Evolutionary conservation across 805 yeast species (phyloP), one percentile per base, ranked within the genome.

Genomic region (Candida vartiovaarae): DNA sequence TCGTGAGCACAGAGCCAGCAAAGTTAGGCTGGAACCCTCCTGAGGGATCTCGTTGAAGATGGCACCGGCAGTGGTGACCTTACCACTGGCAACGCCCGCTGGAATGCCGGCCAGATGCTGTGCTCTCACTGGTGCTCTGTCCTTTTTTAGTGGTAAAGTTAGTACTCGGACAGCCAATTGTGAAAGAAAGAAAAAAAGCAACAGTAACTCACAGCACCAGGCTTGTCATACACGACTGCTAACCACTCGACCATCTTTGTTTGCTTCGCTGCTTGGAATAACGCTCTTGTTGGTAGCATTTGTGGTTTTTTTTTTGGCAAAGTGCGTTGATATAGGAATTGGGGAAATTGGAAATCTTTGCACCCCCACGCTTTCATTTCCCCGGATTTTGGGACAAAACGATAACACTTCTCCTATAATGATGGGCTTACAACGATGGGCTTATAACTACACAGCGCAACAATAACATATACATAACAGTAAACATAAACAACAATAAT

Each of bases 181-280:
- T 15, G 20, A 15, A 15, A 15, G 20, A 15, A n/a, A 23, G 15
- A 29, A 15, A 15, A 26, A 24, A 6, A 26, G n/a, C 30, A 23
- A 33, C 4, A 28, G 31, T 8, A 26, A 47, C 55, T 15, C 26
- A 47, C 50, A 32, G 75, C 63, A 34, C 76, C 78, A 39, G 86
- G 85, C 56, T 75, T 77, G 60, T 85, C 95, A 61, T 69, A 80
- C 32, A 84, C 75, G 56, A 82, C 68, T 11, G 80, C 91, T 59
- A 78, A 68, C 75, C 81, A 82, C 60, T 82, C 87, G 66, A 66
- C 70, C 73, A 69, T 66, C 45, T 60, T 65, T 23, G 29, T 42
- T 23, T 40, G 24, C 34, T 44, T 47, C 40, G 34, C 49, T 42
- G 9, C 48, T 38, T 32, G 53, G 43, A 27, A 41, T 26, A 57